phyloP scores from a whole-genome alignment of 2,329 filamentous ascomycete genomes.

The Sclerotinia trifoliorum region DNA sequence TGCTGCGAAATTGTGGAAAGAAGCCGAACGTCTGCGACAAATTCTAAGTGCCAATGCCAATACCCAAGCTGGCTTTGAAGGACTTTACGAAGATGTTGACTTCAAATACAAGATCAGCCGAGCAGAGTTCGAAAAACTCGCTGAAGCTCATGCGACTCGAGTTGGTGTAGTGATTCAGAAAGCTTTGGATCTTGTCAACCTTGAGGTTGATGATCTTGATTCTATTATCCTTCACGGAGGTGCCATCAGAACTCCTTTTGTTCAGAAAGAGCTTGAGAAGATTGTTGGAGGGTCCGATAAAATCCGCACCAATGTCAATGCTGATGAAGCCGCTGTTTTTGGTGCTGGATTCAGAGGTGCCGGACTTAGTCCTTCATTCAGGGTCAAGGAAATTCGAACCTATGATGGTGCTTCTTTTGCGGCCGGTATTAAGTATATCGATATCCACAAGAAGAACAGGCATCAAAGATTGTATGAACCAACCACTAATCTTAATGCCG shows the following conservation, averaged over 20 bases:
- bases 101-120: conserved; percentile 89
- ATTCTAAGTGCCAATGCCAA: conserved; percentile 91
- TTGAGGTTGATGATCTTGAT: conserved; percentile 74
- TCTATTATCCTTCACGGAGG: conserved; percentile 94
- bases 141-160: conserved; percentile 64
- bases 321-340: conserved; percentile 94
- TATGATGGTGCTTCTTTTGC: conserved; percentile 74
- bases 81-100: conserved; percentile 85
- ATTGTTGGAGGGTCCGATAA: conserved; percentile 71
- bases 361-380: conserved; percentile 88
- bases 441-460: conserved; percentile 65
- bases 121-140: conserved; percentile 76
- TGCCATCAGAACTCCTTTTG: conserved; percentile 85
- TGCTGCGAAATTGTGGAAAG: conserved; percentile 87
- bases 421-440: conserved; percentile 72
- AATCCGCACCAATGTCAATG: conserved; percentile 90
- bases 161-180: conserved; percentile 68
- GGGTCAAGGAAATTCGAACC: conserved; percentile 92
- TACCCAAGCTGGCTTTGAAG: conserved; percentile 78
- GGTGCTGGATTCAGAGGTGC: conserved; percentile 94
- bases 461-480: conserved; percentile 82
- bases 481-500: conserved; percentile 69
- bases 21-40: conserved; percentile 82
- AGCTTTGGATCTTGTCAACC: conserved; percentile 70
- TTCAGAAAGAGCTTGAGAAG: conserved; percentile 83